Evolutionary conservation across 2,329 filamentous ascomycete species (phyloP).

Genomic region (Aspergillus ruber): DNA sequence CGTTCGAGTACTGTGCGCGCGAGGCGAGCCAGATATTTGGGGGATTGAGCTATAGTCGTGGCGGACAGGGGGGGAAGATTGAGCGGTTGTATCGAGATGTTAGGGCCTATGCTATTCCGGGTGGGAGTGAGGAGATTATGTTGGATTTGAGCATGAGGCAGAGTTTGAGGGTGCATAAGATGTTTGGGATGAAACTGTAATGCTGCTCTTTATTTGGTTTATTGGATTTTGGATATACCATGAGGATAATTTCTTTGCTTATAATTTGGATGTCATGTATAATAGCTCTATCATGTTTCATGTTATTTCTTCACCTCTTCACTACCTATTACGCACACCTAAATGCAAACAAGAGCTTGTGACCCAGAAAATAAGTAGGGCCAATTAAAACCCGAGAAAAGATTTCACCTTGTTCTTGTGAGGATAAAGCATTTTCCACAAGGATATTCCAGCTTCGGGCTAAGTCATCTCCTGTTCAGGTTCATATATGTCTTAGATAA

Average conservation of each 20-base stretch:
- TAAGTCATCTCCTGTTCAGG: no score
- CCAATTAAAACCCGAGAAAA: no score
- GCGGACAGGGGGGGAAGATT: constrained; percentile 91
- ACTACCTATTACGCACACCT: no score
- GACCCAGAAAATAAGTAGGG: no score
- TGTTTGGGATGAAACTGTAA: constrained; percentile 92
- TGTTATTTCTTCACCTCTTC: no score
- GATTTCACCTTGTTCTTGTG: no score
- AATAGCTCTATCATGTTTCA: no score
- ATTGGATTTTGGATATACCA: not conserved
- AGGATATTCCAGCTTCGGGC: no score
- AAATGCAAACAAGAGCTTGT: no score
- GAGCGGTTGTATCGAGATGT: constrained; percentile 94
- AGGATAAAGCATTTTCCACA: no score
- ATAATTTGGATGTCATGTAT: not conserved
- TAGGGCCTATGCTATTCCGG: constrained; percentile 90
- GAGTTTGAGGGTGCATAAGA: constrained; percentile 79
- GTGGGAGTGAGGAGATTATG: constrained; percentile 98
- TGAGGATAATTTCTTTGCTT: constrained; percentile 2
- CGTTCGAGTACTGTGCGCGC: constrained; percentile 95
- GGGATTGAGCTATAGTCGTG: constrained; percentile 82
- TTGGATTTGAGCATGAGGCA: constrained; percentile 91
- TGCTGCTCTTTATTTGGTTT: constrained; percentile 3
- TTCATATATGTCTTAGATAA: no score
- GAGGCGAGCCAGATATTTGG: constrained; percentile 98